Conservation (phyloP, 768 basidiomycete species). For the Phylloporus rhodoxanthus region DNA sequence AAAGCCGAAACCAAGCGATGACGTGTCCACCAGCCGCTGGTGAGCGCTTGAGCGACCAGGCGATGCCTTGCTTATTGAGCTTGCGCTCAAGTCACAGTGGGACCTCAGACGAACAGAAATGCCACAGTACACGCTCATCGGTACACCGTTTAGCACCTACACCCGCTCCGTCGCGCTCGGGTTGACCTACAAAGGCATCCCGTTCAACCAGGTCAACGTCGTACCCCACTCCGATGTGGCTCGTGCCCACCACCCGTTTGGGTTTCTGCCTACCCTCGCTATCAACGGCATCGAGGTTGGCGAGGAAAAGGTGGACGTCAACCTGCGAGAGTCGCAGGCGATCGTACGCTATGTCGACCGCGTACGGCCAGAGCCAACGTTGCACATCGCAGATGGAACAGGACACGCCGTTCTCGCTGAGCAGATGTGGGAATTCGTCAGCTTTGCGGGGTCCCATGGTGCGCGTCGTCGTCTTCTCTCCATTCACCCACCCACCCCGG, state of each 20-base stretch:
- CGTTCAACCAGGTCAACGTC: constrained; percentile 23
- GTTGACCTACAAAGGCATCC: constrained; percentile 22
- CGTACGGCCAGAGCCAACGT: constrained; percentile 24
- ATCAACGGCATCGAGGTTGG: constrained; percentile 20
- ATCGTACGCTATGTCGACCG: constrained; percentile 29
- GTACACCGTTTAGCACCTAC: constrained; percentile 31
- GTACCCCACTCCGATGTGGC: constrained; percentile 27
- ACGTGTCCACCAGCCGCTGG: too few relatives aligned
- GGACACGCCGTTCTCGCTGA: constrained; percentile 20
- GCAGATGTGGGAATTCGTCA: constrained; percentile 33
- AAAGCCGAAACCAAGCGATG: too few relatives aligned
- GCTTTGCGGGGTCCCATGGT: constrained; percentile 23
- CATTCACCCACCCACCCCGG: too few relatives aligned
- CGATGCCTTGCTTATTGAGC: too few relatives aligned
- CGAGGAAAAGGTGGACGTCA: constrained; percentile 19
- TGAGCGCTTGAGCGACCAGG: too few relatives aligned
- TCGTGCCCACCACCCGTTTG: constrained; percentile 27
- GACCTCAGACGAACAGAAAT: neutral
- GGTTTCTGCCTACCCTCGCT: constrained; percentile 29
- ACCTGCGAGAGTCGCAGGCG: constrained; percentile 25
- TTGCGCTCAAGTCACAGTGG: too few relatives aligned
- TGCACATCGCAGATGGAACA: constrained; percentile 18
- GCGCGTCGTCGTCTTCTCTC: neutral
- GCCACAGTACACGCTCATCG: constrained; percentile 22
- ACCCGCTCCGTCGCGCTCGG: constrained; percentile 30